Evolutionary conservation across 2,329 filamentous ascomycete species (phyloP), one percentile per base, ranked within the genome.

Genomic region (Hirsutella rhossiliensis): DNA sequence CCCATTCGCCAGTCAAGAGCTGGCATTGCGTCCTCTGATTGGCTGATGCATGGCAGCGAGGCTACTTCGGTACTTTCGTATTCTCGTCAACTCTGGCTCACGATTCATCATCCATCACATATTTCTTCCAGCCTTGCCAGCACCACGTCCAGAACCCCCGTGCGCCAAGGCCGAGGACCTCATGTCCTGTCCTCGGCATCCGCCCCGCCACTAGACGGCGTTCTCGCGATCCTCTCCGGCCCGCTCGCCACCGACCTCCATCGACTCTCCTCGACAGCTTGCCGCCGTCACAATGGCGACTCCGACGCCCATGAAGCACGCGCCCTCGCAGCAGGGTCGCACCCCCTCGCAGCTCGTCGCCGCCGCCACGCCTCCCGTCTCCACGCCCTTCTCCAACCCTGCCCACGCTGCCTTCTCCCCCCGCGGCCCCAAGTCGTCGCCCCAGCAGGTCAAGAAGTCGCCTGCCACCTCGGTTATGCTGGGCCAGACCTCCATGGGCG

Each of bases 381-480:
- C 78, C 31, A 82, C 78, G 2, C 78, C 78, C 13, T 82, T 82
- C 61, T 80, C 76, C 45, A 72, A 75, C 32, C 66, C 71, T 38
- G 68, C 69, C 2, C 69, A 74, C 42, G 68, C 71, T n/a, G 75
- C 71, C 31, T 76, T 81, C 55, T 80, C 78, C 2, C 78, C 78
- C 4, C 67, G 64, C 27, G 76, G 69, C 29, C 72, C 67, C 11
- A 68, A 71, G 42, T 79, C 76, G 9, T 82, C 79, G 43, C 79
- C 79, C 4, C 77, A 82, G 57, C 75, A 79, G 45, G 65, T 81
- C 36, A 79, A 77, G 63, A 78, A 78, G 54, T 80, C 77, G 7
- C 77, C 78, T 1, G 77, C 76, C 12, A 72, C 70, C 36, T 68
- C 68, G 12, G 68, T 64, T 1, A 54, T 76, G 47, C 67, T 70